Evolutionary conservation across 2,329 filamentous ascomycete species (phyloP), one percentile per base, ranked within the genome.

Genomic region (Clonostachys chloroleuca): DNA sequence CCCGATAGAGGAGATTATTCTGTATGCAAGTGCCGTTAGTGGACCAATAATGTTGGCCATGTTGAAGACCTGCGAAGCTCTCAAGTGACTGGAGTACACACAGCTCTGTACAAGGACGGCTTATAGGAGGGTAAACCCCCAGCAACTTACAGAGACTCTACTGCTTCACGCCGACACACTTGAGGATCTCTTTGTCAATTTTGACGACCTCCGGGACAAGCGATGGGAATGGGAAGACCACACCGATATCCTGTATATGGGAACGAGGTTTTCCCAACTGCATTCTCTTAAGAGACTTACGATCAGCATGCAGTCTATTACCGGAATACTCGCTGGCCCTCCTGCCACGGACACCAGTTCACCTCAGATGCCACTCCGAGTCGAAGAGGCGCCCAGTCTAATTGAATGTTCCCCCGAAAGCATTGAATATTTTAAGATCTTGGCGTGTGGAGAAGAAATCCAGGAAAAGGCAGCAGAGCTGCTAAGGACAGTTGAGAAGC

Each of bases 141-240:
- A 44, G 14, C 42, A 50, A 12, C 17, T 53, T 3, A 7, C 49
- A 7, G 43, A 52, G 5, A 40, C 40, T 9, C 30, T 52, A 6
- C 40, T 50, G 12, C 46, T 46, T 1, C 48, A 47, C 24, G 34
- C 48, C 9, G 34, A 34, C 6, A 49, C 47, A 1, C 48, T 52
- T 12, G 48, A 52, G 34, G 44, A 46, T n/a, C 48, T 53, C 5
- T 45, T 50, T 18, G 16, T 46, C 14, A 44, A 52, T 14, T 49
- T 44, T 16, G 34, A 46, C 5, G 49, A 50, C 14, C 35, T 41
- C 18, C 46, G 42, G 47, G 17, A 37, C 8, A 49, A 46, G 6
- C 13, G 7, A 34, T 30, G 24, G 24, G 42, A 37, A 34, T 37
- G 34, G 34, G 13, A 14, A 6, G 17, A 42, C 2, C 14, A 6